Base-by-base conservation (phyloP, 208 protist genomes). In the Leishmania major region DNA sequence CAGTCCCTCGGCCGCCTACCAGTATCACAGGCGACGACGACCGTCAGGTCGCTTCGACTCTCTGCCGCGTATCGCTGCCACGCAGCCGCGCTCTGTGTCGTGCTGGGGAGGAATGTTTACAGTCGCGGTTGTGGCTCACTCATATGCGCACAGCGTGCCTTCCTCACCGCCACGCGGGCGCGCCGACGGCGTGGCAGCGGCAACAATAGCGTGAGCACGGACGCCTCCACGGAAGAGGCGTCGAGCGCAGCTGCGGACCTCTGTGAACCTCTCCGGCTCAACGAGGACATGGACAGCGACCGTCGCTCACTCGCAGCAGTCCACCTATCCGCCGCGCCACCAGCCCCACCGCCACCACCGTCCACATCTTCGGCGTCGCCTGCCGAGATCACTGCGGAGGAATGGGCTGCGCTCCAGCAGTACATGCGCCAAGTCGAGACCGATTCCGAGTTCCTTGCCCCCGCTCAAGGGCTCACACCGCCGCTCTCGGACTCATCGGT, bases 361-460 rank as follows among this genome's bases (percentile, higher is more conserved):
- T 31, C 69, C 13, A 22, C 82, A 13, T 74, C 75, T 28, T 28
- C 78, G 37, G 43, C 40, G 35, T 45, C 75, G 11, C 35, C 66
- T 7, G 43, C 22, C 1, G 66, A 77, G 0, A 15, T 75, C 13
- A 66, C 77, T 37, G 53, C 70, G 13, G 77, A 47, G 55, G 72
- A 55, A 13, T 79, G 78, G 77, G 28, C 35, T 6, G 82, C 75
- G 66, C 62, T 82, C 15, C 82, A 82, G 37, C 45, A 73, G 2
- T 80, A 75, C 67, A 79, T 84, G n/a, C 69, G 60, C 11, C 75
- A 87, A 7, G 35, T 76, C 19, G 62, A 45, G 28, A 28, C 22
- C 13, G 70, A 83, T 45, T 75, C 78, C 28, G 78, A 79, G 35
- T 51, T 86, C 35, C 51, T 79, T 8, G 73, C 55, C n/a, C 60